Percentiles rank a stretch among this genome's conserved stretches.
Evolutionary conservation across 495 filamentous ascomycete genomes (phyloP).

Genomic region (Umbilicaria muhlenbergii): DNA sequence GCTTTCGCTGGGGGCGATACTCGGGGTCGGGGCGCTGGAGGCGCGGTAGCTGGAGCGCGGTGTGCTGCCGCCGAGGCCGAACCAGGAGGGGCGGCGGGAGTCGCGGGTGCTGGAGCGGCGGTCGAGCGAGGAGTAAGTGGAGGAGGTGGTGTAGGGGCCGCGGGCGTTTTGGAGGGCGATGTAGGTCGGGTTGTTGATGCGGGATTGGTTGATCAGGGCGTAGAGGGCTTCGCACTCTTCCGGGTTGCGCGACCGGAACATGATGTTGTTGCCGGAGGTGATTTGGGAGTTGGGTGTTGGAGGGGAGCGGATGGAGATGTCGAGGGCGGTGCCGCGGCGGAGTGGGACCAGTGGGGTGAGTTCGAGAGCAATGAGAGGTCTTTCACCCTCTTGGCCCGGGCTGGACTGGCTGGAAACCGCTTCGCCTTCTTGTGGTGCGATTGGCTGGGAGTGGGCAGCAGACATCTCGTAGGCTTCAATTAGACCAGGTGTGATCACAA

Average conservation of each 20-base stretch:
- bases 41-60: slow-evolving; percentile 42
- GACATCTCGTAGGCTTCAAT: slow-evolving; percentile 67
- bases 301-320: slow-evolving; percentile 82
- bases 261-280: slow-evolving; percentile 57
- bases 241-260: slow-evolving; percentile 69
- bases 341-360: slow-evolving; percentile 81
- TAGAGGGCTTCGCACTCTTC: slow-evolving; percentile 73
- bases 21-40: slow-evolving; percentile 30
- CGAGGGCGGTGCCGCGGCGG: slow-evolving; percentile 74
- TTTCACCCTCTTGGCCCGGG: slow-evolving; percentile 25
- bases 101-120: slow-evolving; percentile 17
- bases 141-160: slow-evolving; percentile 17
- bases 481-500: slow-evolving; percentile 67
- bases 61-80: slow-evolving; percentile 13
- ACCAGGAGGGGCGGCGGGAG: slow-evolving; percentile 11
- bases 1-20: slow-evolving; percentile 38
- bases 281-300: slow-evolving; percentile 55
- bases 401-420: slow-evolving; percentile 21
- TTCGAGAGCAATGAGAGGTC: slow-evolving; percentile 61
- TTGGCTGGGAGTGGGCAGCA: slow-evolving; percentile 26
- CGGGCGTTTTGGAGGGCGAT: slow-evolving; percentile 65
- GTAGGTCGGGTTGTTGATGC: slow-evolving; percentile 78
- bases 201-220: slow-evolving; percentile 61
- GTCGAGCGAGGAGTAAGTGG: slow-evolving; percentile 24
- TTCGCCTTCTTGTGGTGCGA: slow-evolving; percentile 11